Evolutionary conservation across 352 stramenopile species (phyloP).

Genomic region (Aphanomyces astaci): DNA sequence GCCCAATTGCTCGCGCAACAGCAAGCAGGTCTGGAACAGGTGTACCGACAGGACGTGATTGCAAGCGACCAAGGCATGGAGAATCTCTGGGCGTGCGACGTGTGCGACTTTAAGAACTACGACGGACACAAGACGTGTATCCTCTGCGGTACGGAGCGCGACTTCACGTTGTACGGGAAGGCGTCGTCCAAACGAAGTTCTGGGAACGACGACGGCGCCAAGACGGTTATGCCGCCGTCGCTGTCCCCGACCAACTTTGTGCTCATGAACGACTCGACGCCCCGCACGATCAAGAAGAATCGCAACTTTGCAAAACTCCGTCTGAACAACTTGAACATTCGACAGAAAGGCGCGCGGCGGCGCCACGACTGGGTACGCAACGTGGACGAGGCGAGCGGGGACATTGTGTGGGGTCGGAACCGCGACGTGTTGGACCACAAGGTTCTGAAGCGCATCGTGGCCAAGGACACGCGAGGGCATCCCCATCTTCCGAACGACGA

Average conservation of each 20-base stretch:
- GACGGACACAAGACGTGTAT: slow-evolving; percentile 80
- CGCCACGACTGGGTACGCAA: slow-evolving; percentile 79
- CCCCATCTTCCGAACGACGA: background rate
- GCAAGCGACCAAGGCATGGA: slow-evolving; percentile 82
- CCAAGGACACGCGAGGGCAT: slow-evolving; percentile 32
- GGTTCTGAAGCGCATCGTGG: slow-evolving; percentile 52
- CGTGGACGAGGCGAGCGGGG: slow-evolving; percentile 50
- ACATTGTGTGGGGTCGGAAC: slow-evolving; percentile 78
- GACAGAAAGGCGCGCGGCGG: slow-evolving; percentile 74
- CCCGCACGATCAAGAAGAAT: slow-evolving; percentile 38
- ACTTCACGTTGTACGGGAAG: slow-evolving; percentile 9
- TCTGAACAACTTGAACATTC: slow-evolving; percentile 64
- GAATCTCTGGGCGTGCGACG: slow-evolving; percentile 83
- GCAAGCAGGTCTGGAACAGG: slow-evolving; percentile 58
- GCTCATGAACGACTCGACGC: slow-evolving; percentile 24
- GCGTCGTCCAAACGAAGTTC: background rate
- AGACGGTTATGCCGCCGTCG: slow-evolving; percentile 27
- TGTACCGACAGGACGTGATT: slow-evolving; percentile 82
- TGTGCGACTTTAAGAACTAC: slow-evolving; percentile 91
- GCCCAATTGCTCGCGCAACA: slow-evolving; percentile 61
- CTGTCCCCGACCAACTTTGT: slow-evolving; percentile 29
- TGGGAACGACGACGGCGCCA: background rate
- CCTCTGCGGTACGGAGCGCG: slow-evolving; percentile 77
- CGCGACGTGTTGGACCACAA: slow-evolving; percentile 69
- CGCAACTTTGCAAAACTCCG: slow-evolving; percentile 67